These are phyloP conservation scores for Diaporthe citrichinensis DNA, from an alignment of 2,329 filamentous ascomycete species.

Conservation along the genomic window DNA sequence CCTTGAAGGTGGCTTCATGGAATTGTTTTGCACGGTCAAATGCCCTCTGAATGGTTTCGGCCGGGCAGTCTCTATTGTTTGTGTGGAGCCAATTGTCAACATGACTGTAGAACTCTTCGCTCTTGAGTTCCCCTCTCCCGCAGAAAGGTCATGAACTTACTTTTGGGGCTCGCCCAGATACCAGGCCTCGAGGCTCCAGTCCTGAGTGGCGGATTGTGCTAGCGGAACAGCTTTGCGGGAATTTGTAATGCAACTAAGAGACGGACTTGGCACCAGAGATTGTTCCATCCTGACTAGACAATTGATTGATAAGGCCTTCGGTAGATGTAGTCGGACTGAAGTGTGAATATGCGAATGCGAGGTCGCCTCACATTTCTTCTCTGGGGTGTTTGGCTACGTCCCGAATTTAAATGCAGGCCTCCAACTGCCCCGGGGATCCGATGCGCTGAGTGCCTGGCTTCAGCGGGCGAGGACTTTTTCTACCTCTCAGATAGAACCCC, in stretches of 20 bases:
- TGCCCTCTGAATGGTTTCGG: not conserved
- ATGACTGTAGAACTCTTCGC: not conserved
- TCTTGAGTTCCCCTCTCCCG: too few relatives aligned
- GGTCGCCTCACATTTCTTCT: not conserved
- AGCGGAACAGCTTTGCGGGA: not conserved
- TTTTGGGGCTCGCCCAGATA: not conserved
- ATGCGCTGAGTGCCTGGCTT: not conserved
- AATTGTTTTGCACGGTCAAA: not conserved
- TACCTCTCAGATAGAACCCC: not conserved
- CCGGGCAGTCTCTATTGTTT: not conserved
- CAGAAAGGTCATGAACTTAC: not conserved
- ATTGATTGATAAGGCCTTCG: not conserved
- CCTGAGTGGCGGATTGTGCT: not conserved
- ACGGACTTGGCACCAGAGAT: not conserved
- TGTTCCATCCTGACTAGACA: not conserved
- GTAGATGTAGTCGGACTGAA: not conserved
- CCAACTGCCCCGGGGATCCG: not conserved
- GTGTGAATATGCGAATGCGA: not conserved
- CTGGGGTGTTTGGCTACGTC: not conserved
- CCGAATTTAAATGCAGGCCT: not conserved
- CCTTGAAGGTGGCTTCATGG: not conserved
- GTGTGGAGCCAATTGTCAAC: not conserved
- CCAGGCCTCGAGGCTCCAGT: not conserved
- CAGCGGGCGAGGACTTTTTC: not conserved
- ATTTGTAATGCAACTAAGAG: not conserved